These are phyloP conservation scores for Fraxinus pennsylvanica DNA, from an alignment of 257 asterid species.

Conservation along the genomic window DNA sequence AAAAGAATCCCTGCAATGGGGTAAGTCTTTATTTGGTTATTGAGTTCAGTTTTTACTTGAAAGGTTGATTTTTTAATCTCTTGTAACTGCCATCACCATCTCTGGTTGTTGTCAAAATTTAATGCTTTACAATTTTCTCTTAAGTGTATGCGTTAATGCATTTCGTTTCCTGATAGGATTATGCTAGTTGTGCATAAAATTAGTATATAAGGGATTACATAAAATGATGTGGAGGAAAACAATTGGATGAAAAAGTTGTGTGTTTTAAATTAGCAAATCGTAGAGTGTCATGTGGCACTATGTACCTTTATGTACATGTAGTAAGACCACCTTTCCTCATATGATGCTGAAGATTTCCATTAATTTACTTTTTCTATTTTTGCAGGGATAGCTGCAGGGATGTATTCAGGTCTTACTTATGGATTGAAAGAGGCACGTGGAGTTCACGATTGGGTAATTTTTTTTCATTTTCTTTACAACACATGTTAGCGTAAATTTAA, in stretches of 20 bases:
- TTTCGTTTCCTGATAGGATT: neutral
- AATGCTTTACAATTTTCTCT: neutral
- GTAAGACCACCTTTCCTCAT: no score
- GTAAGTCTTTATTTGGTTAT: constrained; percentile 35
- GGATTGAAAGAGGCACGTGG: constrained; percentile 89
- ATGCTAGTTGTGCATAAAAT: no score
- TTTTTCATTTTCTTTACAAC: neutral
- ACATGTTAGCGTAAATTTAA: neutral
- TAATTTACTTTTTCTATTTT: neutral
- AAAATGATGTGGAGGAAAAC: no score
- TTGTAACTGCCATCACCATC: neutral
- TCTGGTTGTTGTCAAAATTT: neutral
- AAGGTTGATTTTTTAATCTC: neutral
- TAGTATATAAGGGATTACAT: no score
- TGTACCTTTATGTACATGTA: no score
- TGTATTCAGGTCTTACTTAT: constrained; percentile 81
- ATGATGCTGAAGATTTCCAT: neutral
- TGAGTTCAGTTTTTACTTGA: neutral
- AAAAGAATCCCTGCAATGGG: constrained; percentile 92
- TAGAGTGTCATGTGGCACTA: no score
- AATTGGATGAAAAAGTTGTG: no score
- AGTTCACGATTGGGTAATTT: constrained; percentile 79
- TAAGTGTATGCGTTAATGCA: neutral
- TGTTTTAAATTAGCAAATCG: no score
- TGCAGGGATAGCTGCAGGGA: constrained; percentile 89